Percentiles rank a stretch among this genome's conserved stretches.
These are phyloP conservation scores for Oryza nivara DNA, from an alignment of 176 grass and related monocot genomes.

Conservation along the genomic window DNA sequence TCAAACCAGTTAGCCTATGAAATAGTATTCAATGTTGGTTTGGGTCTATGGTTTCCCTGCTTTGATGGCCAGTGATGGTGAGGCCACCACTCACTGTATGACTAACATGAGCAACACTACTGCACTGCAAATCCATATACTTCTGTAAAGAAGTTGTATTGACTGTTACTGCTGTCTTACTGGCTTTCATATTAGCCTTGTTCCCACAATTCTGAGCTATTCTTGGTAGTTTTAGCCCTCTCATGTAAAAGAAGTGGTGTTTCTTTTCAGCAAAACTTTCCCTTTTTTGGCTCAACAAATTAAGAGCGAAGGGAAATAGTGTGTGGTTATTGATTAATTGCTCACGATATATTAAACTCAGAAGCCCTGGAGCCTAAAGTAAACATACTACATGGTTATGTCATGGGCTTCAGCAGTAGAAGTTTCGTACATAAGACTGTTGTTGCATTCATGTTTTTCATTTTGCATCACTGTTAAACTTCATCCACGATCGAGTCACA, in stretches of 20 bases:
- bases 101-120: neutral
- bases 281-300: neutral
- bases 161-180: conserved; percentile 2
- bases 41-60: no score
- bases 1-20: conserved; percentile 3
- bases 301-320: conserved; percentile 2
- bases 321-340: neutral
- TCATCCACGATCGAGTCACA: neutral
- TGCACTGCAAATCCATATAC: neutral
- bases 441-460: neutral
- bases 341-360: conserved; percentile 5
- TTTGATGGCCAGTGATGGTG: neutral
- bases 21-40: neutral
- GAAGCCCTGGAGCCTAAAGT: neutral
- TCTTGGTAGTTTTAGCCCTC: neutral
- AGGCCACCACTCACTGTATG: neutral
- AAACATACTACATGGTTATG: neutral
- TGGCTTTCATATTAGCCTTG: neutral
- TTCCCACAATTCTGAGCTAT: neutral
- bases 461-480: conserved; percentile 8
- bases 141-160: neutral
- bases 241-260: conserved; percentile 23
- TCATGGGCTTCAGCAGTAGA: neutral
- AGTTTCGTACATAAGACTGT: neutral
- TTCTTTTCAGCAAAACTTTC: neutral